phyloP scores from a whole-genome alignment of 2,329 filamentous ascomycete genomes.

The Trichoderma atroviride region DNA sequence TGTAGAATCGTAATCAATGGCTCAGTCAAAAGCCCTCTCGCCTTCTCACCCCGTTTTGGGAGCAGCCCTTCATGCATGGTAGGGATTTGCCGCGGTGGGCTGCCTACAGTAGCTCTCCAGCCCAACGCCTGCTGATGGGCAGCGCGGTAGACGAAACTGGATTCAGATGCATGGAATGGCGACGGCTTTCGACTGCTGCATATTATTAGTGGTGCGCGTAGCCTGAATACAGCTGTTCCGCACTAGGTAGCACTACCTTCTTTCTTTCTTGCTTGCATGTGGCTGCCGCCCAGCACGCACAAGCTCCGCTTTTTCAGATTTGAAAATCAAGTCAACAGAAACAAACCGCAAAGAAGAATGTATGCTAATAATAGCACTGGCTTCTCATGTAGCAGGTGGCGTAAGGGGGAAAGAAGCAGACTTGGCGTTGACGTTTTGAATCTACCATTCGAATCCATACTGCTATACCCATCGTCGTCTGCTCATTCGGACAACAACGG shows the following conservation, averaged over 20 bases:
- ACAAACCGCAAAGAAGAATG: background rate
- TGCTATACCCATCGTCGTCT: background rate
- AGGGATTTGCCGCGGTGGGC: background rate
- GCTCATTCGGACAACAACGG: background rate
- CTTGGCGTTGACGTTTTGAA: background rate
- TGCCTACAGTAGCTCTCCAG: background rate
- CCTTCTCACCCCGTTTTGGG: background rate
- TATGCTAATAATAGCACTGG: background rate
- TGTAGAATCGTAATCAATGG: background rate
- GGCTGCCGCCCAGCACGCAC: background rate
- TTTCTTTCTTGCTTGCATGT: slow-evolving; percentile 1
- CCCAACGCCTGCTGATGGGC: background rate
- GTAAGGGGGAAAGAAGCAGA: background rate
- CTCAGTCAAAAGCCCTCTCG: background rate
- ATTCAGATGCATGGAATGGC: background rate
- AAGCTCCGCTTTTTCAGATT: slow-evolving; percentile 4
- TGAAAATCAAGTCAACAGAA: background rate
- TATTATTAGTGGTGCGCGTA: background rate
- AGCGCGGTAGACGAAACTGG: background rate
- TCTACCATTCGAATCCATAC: background rate
- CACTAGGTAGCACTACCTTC: background rate
- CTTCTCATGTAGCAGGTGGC: background rate
- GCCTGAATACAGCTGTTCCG: background rate
- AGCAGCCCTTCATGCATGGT: background rate
- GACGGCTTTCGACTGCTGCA: background rate